Conservation (phyloP, 306 rosid genomes). For the Rosa chinensis region DNA sequence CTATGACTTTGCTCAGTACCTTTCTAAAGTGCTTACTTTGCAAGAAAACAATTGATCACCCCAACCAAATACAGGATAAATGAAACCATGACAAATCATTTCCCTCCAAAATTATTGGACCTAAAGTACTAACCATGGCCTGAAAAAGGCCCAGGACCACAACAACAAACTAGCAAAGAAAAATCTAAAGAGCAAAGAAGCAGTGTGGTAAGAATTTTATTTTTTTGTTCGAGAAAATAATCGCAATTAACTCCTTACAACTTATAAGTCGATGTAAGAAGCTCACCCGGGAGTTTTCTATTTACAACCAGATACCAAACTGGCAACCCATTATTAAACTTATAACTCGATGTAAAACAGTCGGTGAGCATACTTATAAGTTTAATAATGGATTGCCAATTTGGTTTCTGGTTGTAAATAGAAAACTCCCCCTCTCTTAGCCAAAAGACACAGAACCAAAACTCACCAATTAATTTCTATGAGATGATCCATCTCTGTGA, state of each 20-base stretch:
- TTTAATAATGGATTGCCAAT: too few species aligned
- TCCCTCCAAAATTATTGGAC: conserved; percentile 12
- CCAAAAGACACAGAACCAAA: background rate
- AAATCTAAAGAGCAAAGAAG: background rate
- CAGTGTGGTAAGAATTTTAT: background rate
- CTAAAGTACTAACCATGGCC: background rate
- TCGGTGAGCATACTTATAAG: background rate
- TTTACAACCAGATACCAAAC: background rate
- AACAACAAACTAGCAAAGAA: background rate
- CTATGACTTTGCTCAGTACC: background rate
- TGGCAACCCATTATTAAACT: too few species aligned
- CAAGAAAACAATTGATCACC: background rate
- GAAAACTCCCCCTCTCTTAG: background rate
- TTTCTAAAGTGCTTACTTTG: background rate
- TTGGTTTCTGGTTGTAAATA: background rate
- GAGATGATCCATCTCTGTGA: too few species aligned
- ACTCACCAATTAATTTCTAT: background rate
- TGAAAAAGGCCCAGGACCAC: conserved; percentile 4
- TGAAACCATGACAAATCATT: background rate
- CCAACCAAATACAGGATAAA: background rate
- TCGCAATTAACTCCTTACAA: background rate
- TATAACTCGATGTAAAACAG: too few species aligned
- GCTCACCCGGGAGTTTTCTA: too few species aligned
- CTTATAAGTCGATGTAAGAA: background rate
- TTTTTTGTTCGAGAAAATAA: background rate